These are phyloP conservation scores for Cercospora nicotianae DNA, from an alignment of 2,329 filamentous ascomycete genomes.

Conservation along the genomic window DNA sequence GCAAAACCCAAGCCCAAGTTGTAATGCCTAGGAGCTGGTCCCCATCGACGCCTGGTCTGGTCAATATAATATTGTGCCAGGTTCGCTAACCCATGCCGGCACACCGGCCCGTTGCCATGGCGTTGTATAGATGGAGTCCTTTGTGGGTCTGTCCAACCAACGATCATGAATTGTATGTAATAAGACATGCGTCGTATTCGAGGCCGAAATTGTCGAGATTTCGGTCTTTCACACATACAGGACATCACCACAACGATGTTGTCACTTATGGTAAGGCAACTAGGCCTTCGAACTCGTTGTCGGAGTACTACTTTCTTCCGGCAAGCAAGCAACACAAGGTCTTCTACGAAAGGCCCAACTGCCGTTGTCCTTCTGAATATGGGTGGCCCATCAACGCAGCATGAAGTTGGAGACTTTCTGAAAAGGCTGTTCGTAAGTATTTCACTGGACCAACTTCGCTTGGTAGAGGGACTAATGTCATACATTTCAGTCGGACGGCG, in stretches of 20 bases:
- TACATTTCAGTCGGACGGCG: background rate
- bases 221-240: background rate
- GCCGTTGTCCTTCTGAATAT: background rate
- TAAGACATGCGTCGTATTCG: background rate
- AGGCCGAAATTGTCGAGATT: background rate
- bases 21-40: background rate
- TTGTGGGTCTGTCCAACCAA: background rate
- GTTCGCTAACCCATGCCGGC: background rate
- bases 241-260: background rate
- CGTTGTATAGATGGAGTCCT: background rate
- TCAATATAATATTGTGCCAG: background rate
- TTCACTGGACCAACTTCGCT: background rate
- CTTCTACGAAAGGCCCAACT: background rate
- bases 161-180: background rate
- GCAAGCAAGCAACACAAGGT: background rate
- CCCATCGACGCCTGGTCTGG: background rate
- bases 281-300: background rate
- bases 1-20: conserved; percentile 2
- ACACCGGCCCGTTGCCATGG: background rate
- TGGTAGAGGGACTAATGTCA: background rate
- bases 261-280: background rate
- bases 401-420: background rate
- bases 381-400: background rate
- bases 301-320: background rate
- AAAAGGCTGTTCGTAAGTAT: background rate